Evolutionary conservation across 306 rosid species (phyloP).

Genomic region (Trichosanthes cucumerina): DNA sequence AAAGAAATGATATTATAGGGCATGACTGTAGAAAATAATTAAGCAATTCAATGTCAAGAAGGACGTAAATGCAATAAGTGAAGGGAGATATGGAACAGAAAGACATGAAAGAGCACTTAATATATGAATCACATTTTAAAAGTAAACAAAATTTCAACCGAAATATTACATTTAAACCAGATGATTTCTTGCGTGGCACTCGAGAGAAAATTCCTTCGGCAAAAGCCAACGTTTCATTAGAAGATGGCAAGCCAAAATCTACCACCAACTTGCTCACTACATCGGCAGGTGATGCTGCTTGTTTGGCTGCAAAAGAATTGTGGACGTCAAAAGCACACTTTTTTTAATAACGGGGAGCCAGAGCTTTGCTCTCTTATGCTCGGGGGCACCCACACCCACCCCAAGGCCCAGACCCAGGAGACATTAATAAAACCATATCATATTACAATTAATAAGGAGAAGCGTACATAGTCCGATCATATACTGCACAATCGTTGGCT

Average conservation of each 20-base stretch:
- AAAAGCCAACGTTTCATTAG: constrained; percentile 46
- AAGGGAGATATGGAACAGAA: not conserved
- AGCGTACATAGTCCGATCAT: constrained; percentile 63
- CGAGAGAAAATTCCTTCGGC: constrained; percentile 55
- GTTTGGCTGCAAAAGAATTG: constrained; percentile 51
- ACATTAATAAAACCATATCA: not conserved
- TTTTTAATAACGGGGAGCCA: too few relatives aligned
- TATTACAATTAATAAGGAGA: not conserved
- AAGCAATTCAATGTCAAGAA: not conserved
- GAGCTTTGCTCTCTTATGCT: too few relatives aligned
- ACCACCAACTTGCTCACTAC: constrained; percentile 46
- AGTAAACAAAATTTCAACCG: not conserved
- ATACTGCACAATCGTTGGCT: constrained; percentile 57
- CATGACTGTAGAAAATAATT: not conserved
- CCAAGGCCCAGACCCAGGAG: too few relatives aligned
- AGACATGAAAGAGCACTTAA: not conserved
- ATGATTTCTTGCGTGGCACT: constrained; percentile 45
- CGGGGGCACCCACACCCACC: too few relatives aligned
- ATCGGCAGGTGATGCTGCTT: constrained; percentile 65
- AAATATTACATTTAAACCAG: constrained; percentile 48
- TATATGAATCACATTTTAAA: not conserved
- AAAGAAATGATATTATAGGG: not conserved
- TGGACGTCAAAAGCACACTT: not conserved
- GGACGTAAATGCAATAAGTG: not conserved
- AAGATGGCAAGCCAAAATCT: constrained; percentile 45